These are phyloP conservation scores for Nyssa sinensis DNA, from an alignment of 148 eudicot genomes.

Conservation along the genomic window DNA sequence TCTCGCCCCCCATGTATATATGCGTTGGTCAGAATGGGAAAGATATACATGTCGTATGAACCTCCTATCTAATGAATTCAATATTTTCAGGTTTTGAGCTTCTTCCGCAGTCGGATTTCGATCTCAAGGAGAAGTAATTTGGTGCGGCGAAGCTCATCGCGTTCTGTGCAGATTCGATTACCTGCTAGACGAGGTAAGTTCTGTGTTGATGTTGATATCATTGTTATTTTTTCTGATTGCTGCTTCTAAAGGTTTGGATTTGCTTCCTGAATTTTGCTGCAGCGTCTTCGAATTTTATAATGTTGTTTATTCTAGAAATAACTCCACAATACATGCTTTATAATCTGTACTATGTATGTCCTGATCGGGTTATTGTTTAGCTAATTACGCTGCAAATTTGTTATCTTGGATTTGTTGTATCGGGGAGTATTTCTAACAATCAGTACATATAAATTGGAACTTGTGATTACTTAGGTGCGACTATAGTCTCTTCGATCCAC, in stretches of 20 bases:
- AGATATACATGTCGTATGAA: background rate
- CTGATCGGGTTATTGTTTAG: background rate
- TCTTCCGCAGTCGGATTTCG: slow-evolving; percentile 27
- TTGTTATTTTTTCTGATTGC: background rate
- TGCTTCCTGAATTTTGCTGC: background rate
- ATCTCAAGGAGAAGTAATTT: slow-evolving; percentile 11
- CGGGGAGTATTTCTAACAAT: too few relatives aligned
- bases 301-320: too few relatives aligned
- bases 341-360: background rate
- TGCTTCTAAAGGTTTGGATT: too few relatives aligned
- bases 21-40: background rate
- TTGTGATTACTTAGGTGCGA: background rate
- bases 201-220: background rate
- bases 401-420: too few relatives aligned
- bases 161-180: background rate
- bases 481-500: background rate
- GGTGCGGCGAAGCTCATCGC: slow-evolving; percentile 4
- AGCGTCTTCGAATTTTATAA: too few relatives aligned
- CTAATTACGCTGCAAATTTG: background rate
- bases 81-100: slow-evolving; percentile 26
- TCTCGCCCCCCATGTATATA: background rate
- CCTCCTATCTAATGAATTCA: background rate
- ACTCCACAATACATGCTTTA: background rate
- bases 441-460: too few relatives aligned
- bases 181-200: slow-evolving; percentile 19